Evolutionary conservation across 1,284 basidiomycete species (phyloP), one percentile per base, ranked within the genome.

Genomic region (Ustilago cynodontis): DNA sequence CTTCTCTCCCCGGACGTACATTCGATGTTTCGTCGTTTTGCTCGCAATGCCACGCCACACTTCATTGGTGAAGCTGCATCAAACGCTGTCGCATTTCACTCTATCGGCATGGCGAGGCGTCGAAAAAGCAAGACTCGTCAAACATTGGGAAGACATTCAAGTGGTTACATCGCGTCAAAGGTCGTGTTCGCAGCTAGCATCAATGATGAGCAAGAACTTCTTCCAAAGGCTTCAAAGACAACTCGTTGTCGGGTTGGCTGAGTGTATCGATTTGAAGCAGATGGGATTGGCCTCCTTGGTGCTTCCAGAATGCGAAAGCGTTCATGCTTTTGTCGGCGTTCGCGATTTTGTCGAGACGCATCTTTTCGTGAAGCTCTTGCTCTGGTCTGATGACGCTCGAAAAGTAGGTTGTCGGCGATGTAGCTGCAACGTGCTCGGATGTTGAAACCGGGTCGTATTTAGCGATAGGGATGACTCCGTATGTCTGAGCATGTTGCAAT

Each of bases 211-310:
- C 2, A 13, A 54, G 16, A 16, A 54, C 52, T n/a, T 47, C 18
- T 24, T 47, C 31, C 28, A 62, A 29, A 18, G 59, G 59, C 22
- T 26, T 29, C 16, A 62, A 20, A 2, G 10, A 11, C 51, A 51
- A 62, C 2, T 37, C 29, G 20, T 37, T 18, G 20, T 24, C n/a
- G 11, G 22, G 22, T 16, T 51, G 39, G 24, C 18, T 26, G 10
- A 59, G 50, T 11, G 65, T 68, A 22, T 68, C 59, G 29, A 68
- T 50, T 1, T 62, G 47, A 11, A 68, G 41, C 3, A 68, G 37
- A 7, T 50, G 50, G n/a, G 29, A 33, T 5, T 26, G 10, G 9
- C 22, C 24, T 13, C 16, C 43, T 11, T 68, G 33, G 33, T 68
- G 28, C 28, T 54, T 62, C 55, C 59, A 68, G 41, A 68, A 62